These are phyloP conservation scores for Wickerhamomyces rabaulensis DNA, from an alignment of 805 yeast genomes.

Conservation along the genomic window DNA sequence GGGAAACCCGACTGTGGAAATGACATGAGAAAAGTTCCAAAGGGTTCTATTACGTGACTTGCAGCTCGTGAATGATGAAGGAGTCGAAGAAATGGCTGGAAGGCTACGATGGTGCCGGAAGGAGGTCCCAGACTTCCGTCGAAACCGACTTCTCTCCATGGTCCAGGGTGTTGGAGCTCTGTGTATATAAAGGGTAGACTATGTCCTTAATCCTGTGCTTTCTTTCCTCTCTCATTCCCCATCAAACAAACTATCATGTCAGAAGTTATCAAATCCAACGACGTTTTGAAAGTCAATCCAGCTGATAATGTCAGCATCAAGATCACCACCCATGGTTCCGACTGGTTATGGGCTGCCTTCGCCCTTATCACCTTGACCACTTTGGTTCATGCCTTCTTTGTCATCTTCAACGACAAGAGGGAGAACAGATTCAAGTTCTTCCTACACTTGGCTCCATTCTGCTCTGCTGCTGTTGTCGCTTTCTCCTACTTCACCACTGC, in stretches of 20 bases:
- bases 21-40: background rate
- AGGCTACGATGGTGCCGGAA: too few species aligned
- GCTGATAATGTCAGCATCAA: constrained; percentile 39
- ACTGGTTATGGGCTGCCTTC: constrained; percentile 65
- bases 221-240: too few species aligned
- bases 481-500: constrained; percentile 51
- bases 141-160: too few species aligned
- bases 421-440: constrained; percentile 26
- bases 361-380: constrained; percentile 39
- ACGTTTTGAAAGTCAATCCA: constrained; percentile 10
- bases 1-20: background rate
- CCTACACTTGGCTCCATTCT: constrained; percentile 36
- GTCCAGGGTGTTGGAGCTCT: too few species aligned
- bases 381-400: constrained; percentile 20
- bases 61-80: too few species aligned
- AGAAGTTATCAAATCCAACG: constrained; percentile 1
- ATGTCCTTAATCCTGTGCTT: too few species aligned
- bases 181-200: background rate
- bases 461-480: constrained; percentile 37
- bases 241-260: constrained; percentile 2
- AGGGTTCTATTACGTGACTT: background rate
- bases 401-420: constrained; percentile 17
- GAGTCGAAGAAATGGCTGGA: too few species aligned
- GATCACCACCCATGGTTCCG: constrained; percentile 54
- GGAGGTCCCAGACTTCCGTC: too few species aligned